A percentile compares a stretch with the other conserved stretches of the same genome.
phyloP scores from a whole-genome alignment of 495 filamentous ascomycete species.

The Clohesyomyces aquaticus region DNA sequence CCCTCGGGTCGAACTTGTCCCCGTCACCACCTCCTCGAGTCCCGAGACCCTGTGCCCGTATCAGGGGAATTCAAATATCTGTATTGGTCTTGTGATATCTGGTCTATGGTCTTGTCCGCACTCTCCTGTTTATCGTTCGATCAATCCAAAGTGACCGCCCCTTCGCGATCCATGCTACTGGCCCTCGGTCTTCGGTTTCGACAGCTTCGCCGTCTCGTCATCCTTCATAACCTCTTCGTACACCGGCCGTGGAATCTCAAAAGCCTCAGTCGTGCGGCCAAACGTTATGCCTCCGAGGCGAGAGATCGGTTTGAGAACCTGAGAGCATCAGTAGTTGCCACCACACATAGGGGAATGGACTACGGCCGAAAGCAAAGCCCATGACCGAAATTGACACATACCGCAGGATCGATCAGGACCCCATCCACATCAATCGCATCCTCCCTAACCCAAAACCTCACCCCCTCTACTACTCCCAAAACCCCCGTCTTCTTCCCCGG shows the following conservation, averaged over 20 bases:
- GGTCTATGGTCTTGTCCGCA: too few relatives aligned
- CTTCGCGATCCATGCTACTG: slow-evolving; percentile 13
- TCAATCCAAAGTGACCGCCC: neutral
- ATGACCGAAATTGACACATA: slow-evolving; percentile 21
- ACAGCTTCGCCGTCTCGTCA: slow-evolving; percentile 51
- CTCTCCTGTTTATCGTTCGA: too few relatives aligned
- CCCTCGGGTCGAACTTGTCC: too few relatives aligned
- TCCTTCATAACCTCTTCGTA: slow-evolving; percentile 58
- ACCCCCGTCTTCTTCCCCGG: slow-evolving; percentile 75
- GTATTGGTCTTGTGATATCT: too few relatives aligned
- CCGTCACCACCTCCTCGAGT: too few relatives aligned
- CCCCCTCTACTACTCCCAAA: slow-evolving; percentile 80
- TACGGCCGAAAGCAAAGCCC: neutral
- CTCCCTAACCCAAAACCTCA: slow-evolving; percentile 85
- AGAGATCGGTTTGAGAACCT: slow-evolving; percentile 69
- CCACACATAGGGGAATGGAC: neutral
- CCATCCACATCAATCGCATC: slow-evolving; percentile 81
- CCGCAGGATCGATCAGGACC: slow-evolving; percentile 69
- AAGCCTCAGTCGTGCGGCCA: slow-evolving; percentile 66
- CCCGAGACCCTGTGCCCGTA: too few relatives aligned
- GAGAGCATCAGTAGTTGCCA: neutral
- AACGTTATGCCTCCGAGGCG: slow-evolving; percentile 87
- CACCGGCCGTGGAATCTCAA: slow-evolving; percentile 78
- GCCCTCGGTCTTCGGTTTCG: slow-evolving; percentile 35
- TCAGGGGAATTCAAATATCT: too few relatives aligned